phyloP scores from a whole-genome alignment of 2,329 filamentous ascomycete genomes.

The Aureobasidium sp. region DNA sequence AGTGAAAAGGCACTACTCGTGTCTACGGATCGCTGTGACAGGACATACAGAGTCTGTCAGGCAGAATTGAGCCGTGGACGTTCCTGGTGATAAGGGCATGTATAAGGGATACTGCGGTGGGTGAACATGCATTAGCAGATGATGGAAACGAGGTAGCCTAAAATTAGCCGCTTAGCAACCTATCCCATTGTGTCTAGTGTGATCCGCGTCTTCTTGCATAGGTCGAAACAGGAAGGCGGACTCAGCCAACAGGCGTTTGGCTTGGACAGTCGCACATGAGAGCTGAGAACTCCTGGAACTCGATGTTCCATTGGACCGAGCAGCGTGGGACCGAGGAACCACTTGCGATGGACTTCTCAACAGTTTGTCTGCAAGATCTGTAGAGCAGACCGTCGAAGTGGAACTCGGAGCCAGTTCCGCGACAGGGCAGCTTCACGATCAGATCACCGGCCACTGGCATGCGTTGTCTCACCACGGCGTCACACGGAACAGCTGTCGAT shows the following conservation, averaged over 20 bases:
- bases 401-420: background rate
- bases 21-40: too few species aligned
- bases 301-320: background rate
- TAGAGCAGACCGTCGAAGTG: background rate
- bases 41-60: background rate
- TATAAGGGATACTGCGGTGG: background rate
- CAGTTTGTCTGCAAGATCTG: too few species aligned
- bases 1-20: too few species aligned
- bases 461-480: background rate
- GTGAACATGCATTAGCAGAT: background rate
- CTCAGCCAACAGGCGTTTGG: background rate
- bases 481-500: background rate
- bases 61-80: background rate
- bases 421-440: background rate
- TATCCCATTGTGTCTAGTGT: slow-evolving; percentile 1
- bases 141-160: background rate
- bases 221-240: background rate
- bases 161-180: slow-evolving; percentile 11
- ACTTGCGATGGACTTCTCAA: background rate
- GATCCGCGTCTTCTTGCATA: background rate
- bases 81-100: background rate
- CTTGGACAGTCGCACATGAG: background rate
- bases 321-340: too few species aligned
- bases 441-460: background rate
- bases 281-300: background rate